phyloP scores from a whole-genome alignment of 352 stramenopile genomes.

The Blastocystis sp. region DNA sequence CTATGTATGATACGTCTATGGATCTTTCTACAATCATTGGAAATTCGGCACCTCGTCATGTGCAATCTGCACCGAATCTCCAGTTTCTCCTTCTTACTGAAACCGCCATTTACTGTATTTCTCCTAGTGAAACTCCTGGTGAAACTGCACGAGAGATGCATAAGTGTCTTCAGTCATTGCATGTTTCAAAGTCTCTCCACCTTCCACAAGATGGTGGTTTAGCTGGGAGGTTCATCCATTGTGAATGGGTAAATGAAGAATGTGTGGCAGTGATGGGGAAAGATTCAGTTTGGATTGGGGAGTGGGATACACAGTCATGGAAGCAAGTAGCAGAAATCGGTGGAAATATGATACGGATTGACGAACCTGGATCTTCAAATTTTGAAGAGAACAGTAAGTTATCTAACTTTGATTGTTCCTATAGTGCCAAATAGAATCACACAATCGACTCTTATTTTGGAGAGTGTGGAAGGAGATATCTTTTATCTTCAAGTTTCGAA shows the following conservation, averaged over 20 bases:
- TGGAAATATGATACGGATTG: too few species aligned
- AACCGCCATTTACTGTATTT: not conserved
- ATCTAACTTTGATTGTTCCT: too few species aligned
- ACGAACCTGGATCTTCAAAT: too few species aligned
- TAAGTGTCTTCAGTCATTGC: not conserved
- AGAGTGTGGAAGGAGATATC: too few species aligned
- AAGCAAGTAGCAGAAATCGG: not conserved
- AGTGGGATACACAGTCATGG: not conserved
- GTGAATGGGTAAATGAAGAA: not conserved
- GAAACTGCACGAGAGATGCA: not conserved
- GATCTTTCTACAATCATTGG: not conserved
- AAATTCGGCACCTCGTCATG: not conserved
- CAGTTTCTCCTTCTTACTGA: not conserved
- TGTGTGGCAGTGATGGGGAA: not conserved
- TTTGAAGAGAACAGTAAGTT: too few species aligned
- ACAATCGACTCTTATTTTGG: too few species aligned
- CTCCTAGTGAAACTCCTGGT: not conserved
- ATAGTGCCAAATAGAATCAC: too few species aligned
- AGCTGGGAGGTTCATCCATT: not conserved
- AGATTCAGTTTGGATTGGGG: not conserved
- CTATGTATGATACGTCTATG: slow-evolving; percentile 9
- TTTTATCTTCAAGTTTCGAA: too few species aligned
- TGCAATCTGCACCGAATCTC: not conserved
- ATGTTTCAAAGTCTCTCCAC: not conserved
- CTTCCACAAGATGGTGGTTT: not conserved